phyloP scores from a whole-genome alignment of 768 basidiomycete species.

The Rhizopogon sp. region DNA sequence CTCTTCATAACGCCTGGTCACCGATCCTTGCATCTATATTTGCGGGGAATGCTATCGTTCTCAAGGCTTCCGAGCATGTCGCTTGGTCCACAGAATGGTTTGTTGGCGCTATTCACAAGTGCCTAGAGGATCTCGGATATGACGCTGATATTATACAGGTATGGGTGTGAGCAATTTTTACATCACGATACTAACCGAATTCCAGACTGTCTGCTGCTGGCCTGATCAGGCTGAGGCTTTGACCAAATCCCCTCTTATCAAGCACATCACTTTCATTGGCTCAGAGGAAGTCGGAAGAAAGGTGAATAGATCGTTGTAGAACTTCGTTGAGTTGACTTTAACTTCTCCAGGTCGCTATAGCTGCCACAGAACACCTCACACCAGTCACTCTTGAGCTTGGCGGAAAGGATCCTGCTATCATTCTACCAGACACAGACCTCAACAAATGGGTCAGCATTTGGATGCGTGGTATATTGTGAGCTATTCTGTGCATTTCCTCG shows the following conservation, averaged over 20 bases:
- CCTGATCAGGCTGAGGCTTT: slow-evolving; percentile 83
- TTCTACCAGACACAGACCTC: slow-evolving; percentile 82
- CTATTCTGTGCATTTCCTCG: slow-evolving; percentile 8
- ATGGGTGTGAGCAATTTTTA: neutral
- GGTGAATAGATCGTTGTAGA: slow-evolving; percentile 33
- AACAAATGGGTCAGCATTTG: slow-evolving; percentile 74
- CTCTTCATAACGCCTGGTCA: slow-evolving; percentile 90
- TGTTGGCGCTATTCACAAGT: slow-evolving; percentile 69
- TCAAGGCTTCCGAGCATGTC: slow-evolving; percentile 92
- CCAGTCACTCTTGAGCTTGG: slow-evolving; percentile 94
- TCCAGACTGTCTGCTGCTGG: slow-evolving; percentile 76
- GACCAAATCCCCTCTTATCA: slow-evolving; percentile 73
- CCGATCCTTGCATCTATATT: slow-evolving; percentile 91
- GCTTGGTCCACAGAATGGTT: slow-evolving; percentile 89
- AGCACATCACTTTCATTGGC: slow-evolving; percentile 94
- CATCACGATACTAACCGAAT: slow-evolving; percentile 2
- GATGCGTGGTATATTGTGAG: slow-evolving; percentile 92
- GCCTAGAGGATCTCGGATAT: slow-evolving; percentile 78
- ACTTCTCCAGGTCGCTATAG: slow-evolving; percentile 59
- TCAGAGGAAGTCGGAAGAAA: slow-evolving; percentile 75
- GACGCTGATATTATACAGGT: slow-evolving; percentile 89
- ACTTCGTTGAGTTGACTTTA: neutral
- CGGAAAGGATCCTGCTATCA: slow-evolving; percentile 90
- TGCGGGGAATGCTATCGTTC: slow-evolving; percentile 82
- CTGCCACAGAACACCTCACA: slow-evolving; percentile 82